These are phyloP conservation scores for Debaryomyces subglobosus DNA, from an alignment of 1,139 yeast species.

Conservation along the genomic window DNA sequence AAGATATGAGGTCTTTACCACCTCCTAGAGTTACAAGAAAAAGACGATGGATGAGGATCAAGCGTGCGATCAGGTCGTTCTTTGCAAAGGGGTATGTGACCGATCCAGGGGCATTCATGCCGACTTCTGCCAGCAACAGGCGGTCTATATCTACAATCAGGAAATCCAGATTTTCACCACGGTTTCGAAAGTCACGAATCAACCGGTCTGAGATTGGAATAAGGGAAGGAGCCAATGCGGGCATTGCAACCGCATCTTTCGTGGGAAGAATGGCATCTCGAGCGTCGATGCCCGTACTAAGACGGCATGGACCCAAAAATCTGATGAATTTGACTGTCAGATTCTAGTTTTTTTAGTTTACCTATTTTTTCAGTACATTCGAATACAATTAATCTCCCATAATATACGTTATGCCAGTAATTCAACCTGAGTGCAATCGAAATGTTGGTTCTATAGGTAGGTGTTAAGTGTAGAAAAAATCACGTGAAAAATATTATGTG, in stretches of 20 bases:
- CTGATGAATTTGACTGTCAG: slow-evolving; percentile 22
- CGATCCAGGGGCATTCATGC: slow-evolving; percentile 33
- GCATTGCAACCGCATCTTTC: slow-evolving; percentile 27
- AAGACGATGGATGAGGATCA: slow-evolving; percentile 41
- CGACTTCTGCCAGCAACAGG: slow-evolving; percentile 14
- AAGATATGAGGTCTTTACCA: slow-evolving; percentile 44
- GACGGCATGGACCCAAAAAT: slow-evolving; percentile 15
- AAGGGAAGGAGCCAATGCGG: slow-evolving; percentile 26
- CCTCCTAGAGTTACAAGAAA: slow-evolving; percentile 45
- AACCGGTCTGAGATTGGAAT: slow-evolving; percentile 19
- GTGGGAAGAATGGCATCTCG: slow-evolving; percentile 28
- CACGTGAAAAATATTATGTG: slow-evolving; percentile 12
- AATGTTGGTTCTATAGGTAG: not conserved
- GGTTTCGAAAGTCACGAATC: slow-evolving; percentile 20
- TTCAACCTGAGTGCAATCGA: too few relatives aligned
- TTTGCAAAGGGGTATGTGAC: slow-evolving; percentile 32
- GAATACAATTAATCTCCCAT: not conserved
- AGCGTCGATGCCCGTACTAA: slow-evolving; percentile 26
- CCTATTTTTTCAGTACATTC: not conserved
- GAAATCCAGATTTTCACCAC: slow-evolving; percentile 25
- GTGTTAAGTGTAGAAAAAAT: not conserved
- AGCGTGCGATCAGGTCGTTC: slow-evolving; percentile 31
- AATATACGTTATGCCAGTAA: too few relatives aligned
- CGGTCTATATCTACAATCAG: slow-evolving; percentile 29
- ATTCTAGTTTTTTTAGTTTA: slow-evolving; percentile 13